Base-by-base conservation (phyloP, 306 rosid species). In the Cicer bijugum region DNA sequence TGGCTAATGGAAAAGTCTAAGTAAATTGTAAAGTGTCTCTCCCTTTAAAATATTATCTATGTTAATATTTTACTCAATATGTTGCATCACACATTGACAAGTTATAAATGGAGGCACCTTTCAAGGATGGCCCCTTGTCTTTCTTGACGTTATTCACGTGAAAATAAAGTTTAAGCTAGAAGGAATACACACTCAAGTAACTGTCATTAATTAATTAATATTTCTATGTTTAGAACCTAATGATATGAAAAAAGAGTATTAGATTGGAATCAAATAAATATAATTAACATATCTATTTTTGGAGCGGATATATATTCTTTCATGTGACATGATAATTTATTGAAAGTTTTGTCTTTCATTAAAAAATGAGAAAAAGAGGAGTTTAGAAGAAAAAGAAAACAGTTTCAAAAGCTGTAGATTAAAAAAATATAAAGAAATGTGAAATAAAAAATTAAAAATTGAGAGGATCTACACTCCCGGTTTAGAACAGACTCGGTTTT, bases 131-230 rank as follows among this genome's bases (percentile, higher is more conserved):
- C 33, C 75, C 69, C 6, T 63, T 50, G 44, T 69, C 78, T 44
- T 81, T 75, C 84, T 75, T 76, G 79, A 82, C 82, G 69, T 63
- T 72, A 81, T 75, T 87, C 88, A 87, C 90, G 90, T 89, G 88
- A 80, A 60, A 33, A 45, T 61, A 53, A 71, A 52, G 15, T 40
- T 64, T 66, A 53, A 17, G 40, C 61, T 52, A 64, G 20, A 64
- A 53, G 77, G 46, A 80, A 44, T 28, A 53, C 69, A 62, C 77
- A 52, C 83, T 62, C 56, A 64, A 76, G 19, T 47, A 64, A 48
- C 20, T 33, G 1, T 42, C 15, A 75, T 33, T 37, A 66, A 53
- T 69, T 51, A 59, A 74, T 75, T 75, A 50, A 47, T 7, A 73
- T 78, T 45, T 73, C 63, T 33, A 9, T 60, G 71, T 16, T 68